phyloP scores from a whole-genome alignment of 2,329 filamentous ascomycete species.

The Rutstroemia sp. region DNA sequence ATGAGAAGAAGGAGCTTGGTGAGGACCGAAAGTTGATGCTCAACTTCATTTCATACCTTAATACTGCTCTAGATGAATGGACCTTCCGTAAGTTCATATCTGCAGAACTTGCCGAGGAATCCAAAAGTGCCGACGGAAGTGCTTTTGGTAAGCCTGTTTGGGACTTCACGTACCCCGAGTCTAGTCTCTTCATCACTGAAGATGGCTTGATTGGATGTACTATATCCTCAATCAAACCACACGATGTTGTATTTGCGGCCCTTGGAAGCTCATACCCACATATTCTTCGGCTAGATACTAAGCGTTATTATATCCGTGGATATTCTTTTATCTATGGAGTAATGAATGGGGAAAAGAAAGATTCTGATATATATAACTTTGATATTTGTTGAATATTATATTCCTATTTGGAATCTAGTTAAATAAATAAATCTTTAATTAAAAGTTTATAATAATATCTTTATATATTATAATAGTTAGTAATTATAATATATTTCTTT shows the following conservation, averaged over 20 bases:
- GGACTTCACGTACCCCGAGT: conserved; percentile 24
- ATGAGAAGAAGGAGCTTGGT: neutral
- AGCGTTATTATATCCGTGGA: neutral
- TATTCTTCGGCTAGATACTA: neutral
- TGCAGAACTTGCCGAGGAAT: conserved; percentile 19
- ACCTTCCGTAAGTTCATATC: conserved; percentile 19
- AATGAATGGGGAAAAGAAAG: neutral
- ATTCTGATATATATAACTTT: too few relatives aligned
- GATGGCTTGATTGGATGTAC: conserved; percentile 17
- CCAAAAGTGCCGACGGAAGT: conserved; percentile 15
- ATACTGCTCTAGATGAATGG: conserved; percentile 18
- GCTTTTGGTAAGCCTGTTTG: conserved; percentile 18
- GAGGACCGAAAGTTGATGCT: conserved; percentile 14
- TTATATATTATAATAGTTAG: too few relatives aligned
- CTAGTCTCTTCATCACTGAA: conserved; percentile 23
- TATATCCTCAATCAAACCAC: neutral
- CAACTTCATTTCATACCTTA: conserved; percentile 22
- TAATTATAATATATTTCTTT: too few relatives aligned
- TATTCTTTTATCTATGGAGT: neutral
- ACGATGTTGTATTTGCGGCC: neutral
- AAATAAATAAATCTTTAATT: too few relatives aligned
- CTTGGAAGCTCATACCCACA: neutral
- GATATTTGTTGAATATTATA: too few relatives aligned
- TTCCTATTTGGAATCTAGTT: too few relatives aligned
- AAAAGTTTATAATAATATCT: too few relatives aligned